A percentile compares a stretch with the other conserved stretches of the same genome.
These are phyloP conservation scores for Termitomyces sp. DNA, from an alignment of 1,284 basidiomycete genomes.

Conservation along the genomic window DNA sequence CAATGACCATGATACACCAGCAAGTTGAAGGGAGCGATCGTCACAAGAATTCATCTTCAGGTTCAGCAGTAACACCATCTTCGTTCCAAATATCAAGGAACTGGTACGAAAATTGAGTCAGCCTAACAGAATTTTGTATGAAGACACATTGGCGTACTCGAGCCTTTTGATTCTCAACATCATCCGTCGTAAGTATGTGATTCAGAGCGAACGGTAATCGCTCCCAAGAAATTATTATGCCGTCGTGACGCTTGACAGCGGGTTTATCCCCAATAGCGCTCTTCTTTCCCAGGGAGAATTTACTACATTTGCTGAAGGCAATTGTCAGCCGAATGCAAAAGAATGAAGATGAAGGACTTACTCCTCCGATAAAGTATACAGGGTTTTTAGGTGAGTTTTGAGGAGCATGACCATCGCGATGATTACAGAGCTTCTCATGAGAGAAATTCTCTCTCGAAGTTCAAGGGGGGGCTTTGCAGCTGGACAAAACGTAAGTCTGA, in stretches of 20 bases:
- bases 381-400: conserved; percentile 74
- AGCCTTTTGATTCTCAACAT: conserved; percentile 51
- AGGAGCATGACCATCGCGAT: conserved; percentile 79
- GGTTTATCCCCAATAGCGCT: conserved; percentile 78
- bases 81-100: conserved; percentile 79
- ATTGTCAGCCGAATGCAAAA: neutral
- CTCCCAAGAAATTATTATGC: conserved; percentile 65
- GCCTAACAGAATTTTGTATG: neutral
- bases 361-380: conserved; percentile 87
- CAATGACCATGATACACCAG: neutral
- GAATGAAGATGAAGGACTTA: conserved; percentile 32
- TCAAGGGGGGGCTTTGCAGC: conserved; percentile 4
- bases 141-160: conserved; percentile 37
- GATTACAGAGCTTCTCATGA: conserved; percentile 65
- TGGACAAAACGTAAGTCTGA: conserved; percentile 3
- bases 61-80: conserved; percentile 44
- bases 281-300: conserved; percentile 83
- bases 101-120: conserved; percentile 29
- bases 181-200: conserved; percentile 54
- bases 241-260: conserved; percentile 58
- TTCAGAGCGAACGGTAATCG: conserved; percentile 60
- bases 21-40: neutral
- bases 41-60: conserved; percentile 19
- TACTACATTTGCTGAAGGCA: conserved; percentile 73
- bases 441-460: conserved; percentile 32